Evolutionary conservation across 2,329 filamentous ascomycete genomes (phyloP).

Genomic region (Aspergillus proliferans): DNA sequence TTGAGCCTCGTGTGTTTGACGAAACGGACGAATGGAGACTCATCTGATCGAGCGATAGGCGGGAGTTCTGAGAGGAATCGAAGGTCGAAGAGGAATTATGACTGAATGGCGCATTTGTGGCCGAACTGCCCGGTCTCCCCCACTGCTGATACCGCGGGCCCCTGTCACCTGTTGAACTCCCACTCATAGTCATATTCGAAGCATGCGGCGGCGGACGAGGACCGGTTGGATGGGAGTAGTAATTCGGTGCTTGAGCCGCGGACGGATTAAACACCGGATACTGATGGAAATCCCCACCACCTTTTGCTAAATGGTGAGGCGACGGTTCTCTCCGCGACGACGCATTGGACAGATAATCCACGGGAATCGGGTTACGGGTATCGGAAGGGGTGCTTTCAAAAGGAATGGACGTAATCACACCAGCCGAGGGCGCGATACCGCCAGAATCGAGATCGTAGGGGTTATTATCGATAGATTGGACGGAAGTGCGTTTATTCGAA

Average conservation of each 20-base stretch:
- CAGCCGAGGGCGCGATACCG: slow-evolving; percentile 67
- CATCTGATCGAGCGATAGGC: slow-evolving; percentile 58
- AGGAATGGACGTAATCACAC: slow-evolving; percentile 80
- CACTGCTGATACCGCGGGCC: slow-evolving; percentile 73
- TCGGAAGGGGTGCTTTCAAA: slow-evolving; percentile 67
- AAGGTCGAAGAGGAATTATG: slow-evolving; percentile 54
- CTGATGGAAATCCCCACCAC: slow-evolving; percentile 74
- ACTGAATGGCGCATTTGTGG: slow-evolving; percentile 47
- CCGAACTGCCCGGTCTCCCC: slow-evolving; percentile 56
- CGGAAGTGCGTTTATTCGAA: slow-evolving; percentile 59
- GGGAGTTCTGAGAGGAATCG: slow-evolving; percentile 48
- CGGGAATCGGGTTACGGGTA: slow-evolving; percentile 61
- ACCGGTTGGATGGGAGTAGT: slow-evolving; percentile 54
- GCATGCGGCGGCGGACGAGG: slow-evolving; percentile 55
- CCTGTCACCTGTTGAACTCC: slow-evolving; percentile 63
- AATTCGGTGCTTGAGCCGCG: slow-evolving; percentile 42
- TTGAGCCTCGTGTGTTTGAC: slow-evolving; percentile 53
- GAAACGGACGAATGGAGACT: slow-evolving; percentile 58
- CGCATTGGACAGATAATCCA: slow-evolving; percentile 65
- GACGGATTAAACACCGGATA: slow-evolving; percentile 68
- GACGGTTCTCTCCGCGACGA: slow-evolving; percentile 62
- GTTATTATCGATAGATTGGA: slow-evolving; percentile 64
- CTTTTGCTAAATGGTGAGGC: slow-evolving; percentile 78
- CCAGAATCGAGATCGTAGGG: slow-evolving; percentile 50
- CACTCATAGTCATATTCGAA: slow-evolving; percentile 58